Conservation (phyloP, 2,329 filamentous ascomycete genomes). For the Alternaria sp. region DNA sequence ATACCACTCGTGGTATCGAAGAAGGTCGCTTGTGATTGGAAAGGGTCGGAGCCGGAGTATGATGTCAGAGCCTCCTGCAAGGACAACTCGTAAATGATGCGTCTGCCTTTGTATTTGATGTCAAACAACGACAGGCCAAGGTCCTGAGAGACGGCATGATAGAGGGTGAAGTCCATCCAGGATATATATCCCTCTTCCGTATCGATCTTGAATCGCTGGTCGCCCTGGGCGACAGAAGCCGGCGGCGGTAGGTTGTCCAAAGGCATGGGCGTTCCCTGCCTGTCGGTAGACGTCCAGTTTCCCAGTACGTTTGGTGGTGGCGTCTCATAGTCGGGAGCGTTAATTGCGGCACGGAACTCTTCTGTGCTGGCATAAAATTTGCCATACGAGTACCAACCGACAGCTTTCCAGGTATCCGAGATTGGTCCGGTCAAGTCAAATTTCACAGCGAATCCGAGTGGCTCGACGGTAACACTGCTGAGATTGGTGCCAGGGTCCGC, state of each 20-base stretch:
- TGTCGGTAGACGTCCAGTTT: constrained; percentile 54
- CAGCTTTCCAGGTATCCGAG: constrained; percentile 57
- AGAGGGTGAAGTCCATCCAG: constrained; percentile 63
- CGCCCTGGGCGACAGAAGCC: constrained; percentile 53
- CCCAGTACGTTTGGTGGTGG: constrained; percentile 57
- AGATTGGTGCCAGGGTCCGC: constrained; percentile 47
- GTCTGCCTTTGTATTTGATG: constrained; percentile 61
- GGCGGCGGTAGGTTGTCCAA: constrained; percentile 63
- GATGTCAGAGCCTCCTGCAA: constrained; percentile 63
- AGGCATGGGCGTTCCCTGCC: constrained; percentile 46
- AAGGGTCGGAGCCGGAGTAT: constrained; percentile 58
- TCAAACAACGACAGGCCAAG: constrained; percentile 59
- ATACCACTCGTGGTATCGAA: constrained; percentile 59
- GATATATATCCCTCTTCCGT: constrained; percentile 53
- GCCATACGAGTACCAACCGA: constrained; percentile 62
- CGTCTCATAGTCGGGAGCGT: constrained; percentile 54
- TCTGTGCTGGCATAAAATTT: constrained; percentile 60
- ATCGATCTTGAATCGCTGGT: constrained; percentile 54
- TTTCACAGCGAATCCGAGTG: constrained; percentile 53
- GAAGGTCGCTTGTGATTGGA: constrained; percentile 55
- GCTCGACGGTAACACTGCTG: constrained; percentile 54
- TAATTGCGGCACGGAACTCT: constrained; percentile 55
- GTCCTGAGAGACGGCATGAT: constrained; percentile 57
- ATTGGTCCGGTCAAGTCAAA: constrained; percentile 60
- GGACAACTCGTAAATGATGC: constrained; percentile 62